A percentile compares a stretch with the other conserved stretches of the same genome.
Conservation (phyloP, 176 grass and related monocot genomes). For the Tillandsia leiboldiana region DNA sequence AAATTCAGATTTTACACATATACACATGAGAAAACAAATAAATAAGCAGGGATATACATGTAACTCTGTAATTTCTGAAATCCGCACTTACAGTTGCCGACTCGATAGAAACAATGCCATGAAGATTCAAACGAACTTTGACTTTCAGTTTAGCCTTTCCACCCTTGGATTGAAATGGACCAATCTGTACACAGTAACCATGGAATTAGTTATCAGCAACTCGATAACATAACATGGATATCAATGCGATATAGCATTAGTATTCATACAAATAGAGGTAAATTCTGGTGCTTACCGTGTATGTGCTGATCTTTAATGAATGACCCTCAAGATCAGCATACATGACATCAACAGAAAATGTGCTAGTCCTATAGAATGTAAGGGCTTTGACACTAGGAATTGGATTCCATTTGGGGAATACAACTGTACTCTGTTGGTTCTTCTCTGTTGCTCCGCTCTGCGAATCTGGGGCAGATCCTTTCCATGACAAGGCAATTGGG, state of each 20-base stretch:
- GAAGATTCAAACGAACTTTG: constrained; percentile 76
- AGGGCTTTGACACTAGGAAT: constrained; percentile 58
- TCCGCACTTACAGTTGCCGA: constrained; percentile 55
- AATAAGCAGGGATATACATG: neutral
- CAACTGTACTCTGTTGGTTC: constrained; percentile 32
- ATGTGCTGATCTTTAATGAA: constrained; percentile 51
- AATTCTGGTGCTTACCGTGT: constrained; percentile 32
- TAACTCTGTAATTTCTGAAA: constrained; percentile 1
- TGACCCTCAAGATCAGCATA: constrained; percentile 21
- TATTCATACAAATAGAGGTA: neutral
- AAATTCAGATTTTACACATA: no score
- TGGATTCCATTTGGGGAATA: constrained; percentile 57
- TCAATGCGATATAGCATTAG: neutral
- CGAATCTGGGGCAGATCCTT: constrained; percentile 32
- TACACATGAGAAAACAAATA: neutral
- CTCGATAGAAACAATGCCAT: constrained; percentile 79
- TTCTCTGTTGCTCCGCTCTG: constrained; percentile 31
- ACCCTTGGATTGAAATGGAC: constrained; percentile 67
- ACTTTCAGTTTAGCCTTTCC: constrained; percentile 71
- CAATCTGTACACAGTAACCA: constrained; percentile 34
- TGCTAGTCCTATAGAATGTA: constrained; percentile 44
- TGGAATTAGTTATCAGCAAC: constrained; percentile 6
- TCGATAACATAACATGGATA: neutral
- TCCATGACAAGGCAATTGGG: constrained; percentile 68
- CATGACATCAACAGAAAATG: constrained; percentile 61